Base-by-base conservation (phyloP, 1,284 basidiomycete genomes). In the Trametes hirsuta region DNA sequence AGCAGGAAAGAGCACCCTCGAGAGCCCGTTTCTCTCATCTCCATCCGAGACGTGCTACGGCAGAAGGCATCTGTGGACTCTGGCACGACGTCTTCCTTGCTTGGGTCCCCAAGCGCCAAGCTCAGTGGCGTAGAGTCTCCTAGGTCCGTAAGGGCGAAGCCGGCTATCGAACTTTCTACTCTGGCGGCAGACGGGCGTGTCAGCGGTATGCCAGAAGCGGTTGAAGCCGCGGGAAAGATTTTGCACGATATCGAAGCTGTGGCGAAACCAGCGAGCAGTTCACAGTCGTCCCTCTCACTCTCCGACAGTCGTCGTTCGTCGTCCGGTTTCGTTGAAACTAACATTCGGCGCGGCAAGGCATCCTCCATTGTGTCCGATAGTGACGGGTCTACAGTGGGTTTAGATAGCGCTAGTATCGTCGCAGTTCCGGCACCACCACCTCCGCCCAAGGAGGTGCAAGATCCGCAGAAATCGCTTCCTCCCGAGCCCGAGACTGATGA, bases 1-100 rank as follows among this genome's bases (percentile, higher is more conserved):
- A 80, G 77, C 36, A 76, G 88, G 14, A 87, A 86, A 68, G 84
- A 87, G 59, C 81, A 87, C 65, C 81, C 85, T 0, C 78, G 81
- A 30, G 87, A 90, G 64, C 76, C 81, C 0, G 78, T 84, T 0
- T 80, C 82, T 1, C 66, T 89, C 12, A 73, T 87, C 4, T 81
- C 83, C 0, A 74, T 90, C 12, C 77, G 85, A 1, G 86, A 87
- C 46, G 86, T 88, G 8, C 73, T 90, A 4, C 77, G 85, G 15
- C 81, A 83, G 58, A 83, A 82, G 59, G 70, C 76, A 0, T 72
- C 77, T 58, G 55, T 53, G 4, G 76, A 78, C 30, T 62, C 50
- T 5, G 59, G 66, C 14, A 53, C 59, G 9, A 50, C 63, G 10
- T 61, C 64, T 2, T 55, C 56, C n/a, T 35, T 63, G 30, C 34